These are phyloP conservation scores for Edaphochlamys debaryana DNA, from an alignment of 139 green algal species.

Conservation along the genomic window DNA sequence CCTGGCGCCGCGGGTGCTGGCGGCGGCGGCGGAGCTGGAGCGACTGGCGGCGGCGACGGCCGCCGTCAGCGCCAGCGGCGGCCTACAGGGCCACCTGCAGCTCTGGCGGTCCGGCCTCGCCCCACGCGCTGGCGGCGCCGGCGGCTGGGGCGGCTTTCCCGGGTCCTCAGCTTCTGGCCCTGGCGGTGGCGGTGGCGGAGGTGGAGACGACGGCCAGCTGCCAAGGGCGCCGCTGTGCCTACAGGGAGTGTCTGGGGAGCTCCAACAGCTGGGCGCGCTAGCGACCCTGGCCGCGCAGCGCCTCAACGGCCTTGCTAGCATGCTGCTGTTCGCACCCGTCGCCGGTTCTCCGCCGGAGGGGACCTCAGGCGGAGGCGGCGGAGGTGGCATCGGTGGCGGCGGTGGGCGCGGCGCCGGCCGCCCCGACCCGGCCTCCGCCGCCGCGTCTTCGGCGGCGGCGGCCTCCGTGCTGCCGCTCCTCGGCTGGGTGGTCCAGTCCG, in stretches of 20 bases:
- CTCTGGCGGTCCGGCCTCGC: no score
- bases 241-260: no score
- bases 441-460: background rate
- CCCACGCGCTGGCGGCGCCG: no score
- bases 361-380: no score
- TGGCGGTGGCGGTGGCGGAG: no score
- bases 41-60: background rate
- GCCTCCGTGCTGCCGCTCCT: background rate
- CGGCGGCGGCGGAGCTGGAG: conserved; percentile 3
- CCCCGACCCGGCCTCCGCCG: background rate
- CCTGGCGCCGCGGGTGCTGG: conserved; percentile 9
- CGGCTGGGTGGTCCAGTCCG: background rate
- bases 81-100: conserved; percentile 1
- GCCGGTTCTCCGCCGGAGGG: no score
- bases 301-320: conserved; percentile 12
- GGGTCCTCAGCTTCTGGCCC: no score
- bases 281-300: background rate
- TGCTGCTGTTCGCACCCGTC: conserved; percentile 38
- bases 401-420: no score
- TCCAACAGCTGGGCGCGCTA: background rate
- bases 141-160: no score
- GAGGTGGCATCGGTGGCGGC: no score
- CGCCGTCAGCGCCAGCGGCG: background rate
- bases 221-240: background rate
- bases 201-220: no score